Evolutionary conservation across 164 flowering plant species (phyloP).

Genomic region (Tinospora cordifolia): DNA sequence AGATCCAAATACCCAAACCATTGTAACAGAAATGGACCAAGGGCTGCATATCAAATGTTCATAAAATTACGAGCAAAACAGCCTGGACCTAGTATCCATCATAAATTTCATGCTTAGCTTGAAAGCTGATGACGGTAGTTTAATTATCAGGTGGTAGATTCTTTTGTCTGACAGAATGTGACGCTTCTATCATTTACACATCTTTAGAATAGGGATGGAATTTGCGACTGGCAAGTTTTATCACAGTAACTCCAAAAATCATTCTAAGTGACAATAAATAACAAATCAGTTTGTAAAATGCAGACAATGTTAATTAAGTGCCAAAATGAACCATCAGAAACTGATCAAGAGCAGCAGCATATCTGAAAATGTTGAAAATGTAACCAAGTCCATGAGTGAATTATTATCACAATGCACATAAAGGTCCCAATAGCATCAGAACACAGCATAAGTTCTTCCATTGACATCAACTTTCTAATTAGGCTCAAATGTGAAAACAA

Average conservation of each 20-base stretch:
- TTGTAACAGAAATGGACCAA: too few relatives aligned
- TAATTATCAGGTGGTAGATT: not conserved
- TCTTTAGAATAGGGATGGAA: not conserved
- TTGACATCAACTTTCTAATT: not conserved
- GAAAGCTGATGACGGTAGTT: not conserved
- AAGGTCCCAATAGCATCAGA: too few relatives aligned
- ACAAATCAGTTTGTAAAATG: too few relatives aligned
- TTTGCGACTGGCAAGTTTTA: not conserved
- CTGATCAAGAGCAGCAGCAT: too few relatives aligned
- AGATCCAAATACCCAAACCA: not conserved
- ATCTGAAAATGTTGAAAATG: too few relatives aligned
- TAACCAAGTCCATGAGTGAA: too few relatives aligned
- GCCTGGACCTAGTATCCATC: not conserved
- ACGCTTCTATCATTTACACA: not conserved
- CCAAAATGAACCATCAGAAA: too few relatives aligned
- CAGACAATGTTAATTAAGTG: too few relatives aligned
- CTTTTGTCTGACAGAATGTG: not conserved
- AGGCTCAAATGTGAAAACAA: not conserved
- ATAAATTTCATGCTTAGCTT: not conserved
- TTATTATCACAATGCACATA: too few relatives aligned
- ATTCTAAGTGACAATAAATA: too few relatives aligned
- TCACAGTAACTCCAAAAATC: not conserved
- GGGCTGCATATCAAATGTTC: not conserved
- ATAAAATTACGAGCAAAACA: not conserved
- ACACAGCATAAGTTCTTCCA: too few relatives aligned